Evolutionary conservation across 1,139 yeast genomes (phyloP), one percentile per base, ranked within the genome.

Genomic region (Candida mesenterica): DNA sequence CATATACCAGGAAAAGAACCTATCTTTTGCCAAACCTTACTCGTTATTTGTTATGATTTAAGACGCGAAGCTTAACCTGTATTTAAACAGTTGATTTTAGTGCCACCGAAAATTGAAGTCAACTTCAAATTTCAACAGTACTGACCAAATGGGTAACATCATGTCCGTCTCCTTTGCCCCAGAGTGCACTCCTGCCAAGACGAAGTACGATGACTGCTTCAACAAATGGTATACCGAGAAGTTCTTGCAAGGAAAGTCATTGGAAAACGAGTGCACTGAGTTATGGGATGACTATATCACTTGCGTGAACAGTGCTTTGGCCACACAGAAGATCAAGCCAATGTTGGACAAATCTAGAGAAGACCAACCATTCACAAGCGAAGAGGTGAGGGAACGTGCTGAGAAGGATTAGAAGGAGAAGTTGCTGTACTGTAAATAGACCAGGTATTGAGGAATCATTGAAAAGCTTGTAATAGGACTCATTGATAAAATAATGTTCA

Each of bases 161-260:
- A 84, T 90, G 95, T 89, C 97, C 17, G 82, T 86, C 7, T 88
- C 96, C 42, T 86, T 92, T 70, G 97, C 97, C 29, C 96, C 97
- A 15, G 97, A 92, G 64, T 92, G 98, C 62, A 88, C 95, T 15
- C 85, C 81, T 27, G 77, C 84, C 44, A 92, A 92, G 61, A 78
- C 78, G 48, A 76, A 79, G 50, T 92, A 92, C 56, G 97, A 92
- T 55, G 84, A 82, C 53, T 92, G 98, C 59, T 92, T 92, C 67
- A 89, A 88, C 62, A 75, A 75, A 48, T 92, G 97, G 97, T 92
- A 92, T 59, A 81, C 94, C n/a, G 97, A 90, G 51, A 85, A 83
- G 60, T 83, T 83, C 52, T 66, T 83, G 43, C 76, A 80, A 51
- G 90, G 90, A 17, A 76, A 81, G 48, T 74, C 83, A 49, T 59